Base-by-base conservation (phyloP, 2,329 filamentous ascomycete genomes). In the Diaporthe australafricana region DNA sequence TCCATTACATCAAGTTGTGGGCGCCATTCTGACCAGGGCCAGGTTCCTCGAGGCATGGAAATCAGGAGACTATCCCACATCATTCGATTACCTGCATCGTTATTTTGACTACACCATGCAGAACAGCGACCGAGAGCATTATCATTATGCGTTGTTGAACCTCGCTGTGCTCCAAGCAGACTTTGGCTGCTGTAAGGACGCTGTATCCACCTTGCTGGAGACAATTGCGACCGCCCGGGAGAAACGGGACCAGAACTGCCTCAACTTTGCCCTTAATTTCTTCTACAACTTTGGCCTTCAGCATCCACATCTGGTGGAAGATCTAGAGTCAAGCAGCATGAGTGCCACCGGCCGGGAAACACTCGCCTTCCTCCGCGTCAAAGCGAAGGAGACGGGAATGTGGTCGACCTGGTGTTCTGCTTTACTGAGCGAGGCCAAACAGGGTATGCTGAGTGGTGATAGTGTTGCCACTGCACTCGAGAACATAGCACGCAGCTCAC, bases 41-140 rank as follows among this genome's bases (percentile, higher is more conserved):
- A 94, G 92, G 76, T 98, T 97, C 78, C 90, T 98, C 17, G 95
- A 99, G 80, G 90, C 95, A 0, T 98, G 95, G 96, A 90, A 93
- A 79, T 91, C 94, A 4, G 96, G 96, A 5, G 95, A 98, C 81
- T 97, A 96, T 78, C 91, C 93, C 16, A 94, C 93, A 0, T 93
- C 96, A 0, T 96, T 98, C 79, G 96, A 99, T 78, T 92, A 92
- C 75, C 87, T 99, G 25, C 95, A 98, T 80, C 92, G 94, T 66
- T 99, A 98, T 81, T 99, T 98, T 77, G 96, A 99, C 81, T 98
- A 98, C 81, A 96, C 95, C 1, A 95, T 97, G 90, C 93, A 96
- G 77, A 93, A 91, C 75, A 87, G 91, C 73, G 93, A 97, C 77
- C 91, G 93, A 30, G 89, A 93, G 6, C 95, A 95, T 77, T 98